A percentile compares a stretch with the other conserved stretches of the same genome.
Evolutionary conservation across 768 basidiomycete genomes (phyloP).

Genomic region (Tricholoma saponaceum): DNA sequence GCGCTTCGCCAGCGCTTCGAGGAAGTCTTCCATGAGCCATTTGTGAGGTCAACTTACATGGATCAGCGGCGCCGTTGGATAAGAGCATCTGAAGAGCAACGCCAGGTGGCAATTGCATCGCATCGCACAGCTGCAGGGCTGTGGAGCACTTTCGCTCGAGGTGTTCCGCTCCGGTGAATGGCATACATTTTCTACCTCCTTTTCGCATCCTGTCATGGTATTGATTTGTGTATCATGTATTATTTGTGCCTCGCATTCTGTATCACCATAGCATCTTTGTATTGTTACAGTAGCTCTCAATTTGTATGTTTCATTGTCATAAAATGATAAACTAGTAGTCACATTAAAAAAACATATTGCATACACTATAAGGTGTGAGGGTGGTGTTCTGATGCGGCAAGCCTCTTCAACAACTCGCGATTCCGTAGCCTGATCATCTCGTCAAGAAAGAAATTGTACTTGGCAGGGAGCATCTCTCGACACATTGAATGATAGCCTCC

Average conservation of each 20-base stretch:
- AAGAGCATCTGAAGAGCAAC: constrained; percentile 8
- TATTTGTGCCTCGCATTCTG: background rate
- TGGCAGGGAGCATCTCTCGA: constrained; percentile 23
- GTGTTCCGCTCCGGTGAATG: background rate
- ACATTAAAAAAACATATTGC: too few relatives aligned
- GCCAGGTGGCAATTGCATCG: constrained; percentile 22
- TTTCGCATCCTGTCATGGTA: background rate
- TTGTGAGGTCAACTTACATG: background rate
- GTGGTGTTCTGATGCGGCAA: constrained; percentile 13
- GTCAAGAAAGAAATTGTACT: constrained; percentile 33
- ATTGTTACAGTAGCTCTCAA: background rate
- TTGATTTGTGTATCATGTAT: background rate
- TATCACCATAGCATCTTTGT: background rate
- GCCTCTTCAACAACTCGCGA: constrained; percentile 9
- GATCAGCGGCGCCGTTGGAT: background rate
- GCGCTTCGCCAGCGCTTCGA: background rate
- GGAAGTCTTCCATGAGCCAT: background rate
- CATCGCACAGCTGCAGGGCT: constrained; percentile 17
- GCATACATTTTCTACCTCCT: background rate
- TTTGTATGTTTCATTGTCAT: background rate
- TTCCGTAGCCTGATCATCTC: constrained; percentile 30
- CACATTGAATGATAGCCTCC: constrained; percentile 27
- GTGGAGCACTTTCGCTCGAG: background rate
- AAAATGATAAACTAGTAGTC: too few relatives aligned
- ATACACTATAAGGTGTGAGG: constrained; percentile 3